A percentile compares a stretch with the other conserved stretches of the same genome.
Conservation (phyloP, 345 rosid genomes). For the Hypericum perforatum region DNA sequence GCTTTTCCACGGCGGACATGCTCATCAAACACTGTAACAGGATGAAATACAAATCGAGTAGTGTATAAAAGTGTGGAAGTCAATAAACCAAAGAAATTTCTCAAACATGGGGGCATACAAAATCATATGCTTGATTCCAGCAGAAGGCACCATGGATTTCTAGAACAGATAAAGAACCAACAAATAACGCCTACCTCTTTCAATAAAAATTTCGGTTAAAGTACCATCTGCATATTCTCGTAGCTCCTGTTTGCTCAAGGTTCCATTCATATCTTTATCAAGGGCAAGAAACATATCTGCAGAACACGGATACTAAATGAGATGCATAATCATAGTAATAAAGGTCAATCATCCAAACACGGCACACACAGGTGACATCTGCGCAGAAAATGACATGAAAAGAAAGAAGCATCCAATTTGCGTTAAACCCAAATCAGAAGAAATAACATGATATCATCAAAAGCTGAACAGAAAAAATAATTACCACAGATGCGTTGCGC, state of each 20-base stretch:
- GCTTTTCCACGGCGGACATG: constrained; percentile 79
- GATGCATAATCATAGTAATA: not conserved
- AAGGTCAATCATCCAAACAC: too few relatives aligned
- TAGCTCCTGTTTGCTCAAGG: constrained; percentile 93
- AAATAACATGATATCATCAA: not conserved
- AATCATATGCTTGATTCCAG: too few relatives aligned
- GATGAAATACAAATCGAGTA: constrained; percentile 9
- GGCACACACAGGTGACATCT: too few relatives aligned
- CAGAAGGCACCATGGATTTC: too few relatives aligned
- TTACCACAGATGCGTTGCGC: constrained; percentile 95
- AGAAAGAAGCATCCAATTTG: too few relatives aligned
- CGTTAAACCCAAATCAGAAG: not conserved
- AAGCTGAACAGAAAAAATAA: constrained; percentile 8
- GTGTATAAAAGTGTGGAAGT: not conserved
- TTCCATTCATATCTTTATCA: constrained; percentile 86
- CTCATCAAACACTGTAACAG: constrained; percentile 71
- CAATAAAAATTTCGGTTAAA: constrained; percentile 82
- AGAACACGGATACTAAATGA: constrained; percentile 10
- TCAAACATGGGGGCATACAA: not conserved
- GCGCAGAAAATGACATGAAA: too few relatives aligned
- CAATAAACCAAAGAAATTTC: not conserved
- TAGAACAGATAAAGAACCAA: not conserved
- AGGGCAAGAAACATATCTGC: constrained; percentile 94
- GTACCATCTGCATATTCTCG: constrained; percentile 96
- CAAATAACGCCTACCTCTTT: constrained; percentile 54